Conservation (phyloP, 306 rosid genomes). For the Phaseolus lunatus region DNA sequence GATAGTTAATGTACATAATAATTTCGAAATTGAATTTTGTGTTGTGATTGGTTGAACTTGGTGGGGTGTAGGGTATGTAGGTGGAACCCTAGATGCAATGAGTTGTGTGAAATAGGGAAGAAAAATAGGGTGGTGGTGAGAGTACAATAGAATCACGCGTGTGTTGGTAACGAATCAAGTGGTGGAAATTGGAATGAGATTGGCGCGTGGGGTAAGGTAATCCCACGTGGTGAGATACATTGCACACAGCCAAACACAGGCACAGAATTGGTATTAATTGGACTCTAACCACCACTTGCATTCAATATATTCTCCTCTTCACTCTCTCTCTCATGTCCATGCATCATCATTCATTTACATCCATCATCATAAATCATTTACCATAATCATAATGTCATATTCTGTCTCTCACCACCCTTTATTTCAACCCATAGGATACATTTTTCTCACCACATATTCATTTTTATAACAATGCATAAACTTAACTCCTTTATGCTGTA, state of each 20-base stretch:
- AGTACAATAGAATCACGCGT: not conserved
- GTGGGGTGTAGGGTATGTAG: too few relatives aligned
- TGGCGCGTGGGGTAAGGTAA: slow-evolving; percentile 36
- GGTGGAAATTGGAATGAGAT: not conserved
- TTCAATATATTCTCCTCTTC: slow-evolving; percentile 37
- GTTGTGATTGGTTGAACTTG: too few relatives aligned
- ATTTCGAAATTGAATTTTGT: too few relatives aligned
- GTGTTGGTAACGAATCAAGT: not conserved
- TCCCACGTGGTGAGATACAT: slow-evolving; percentile 48
- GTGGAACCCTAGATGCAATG: too few relatives aligned
- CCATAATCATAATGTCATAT: slow-evolving; percentile 11
- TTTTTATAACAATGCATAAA: too few relatives aligned
- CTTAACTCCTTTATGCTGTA: too few relatives aligned
- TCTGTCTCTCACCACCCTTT: slow-evolving; percentile 47
- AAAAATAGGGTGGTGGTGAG: too few relatives aligned
- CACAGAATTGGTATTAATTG: not conserved
- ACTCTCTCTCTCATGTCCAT: slow-evolving; percentile 15
- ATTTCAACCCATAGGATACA: not conserved
- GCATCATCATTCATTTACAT: not conserved
- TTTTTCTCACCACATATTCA: too few relatives aligned
- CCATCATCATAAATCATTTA: slow-evolving; percentile 18
- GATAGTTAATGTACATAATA: too few relatives aligned
- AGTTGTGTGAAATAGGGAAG: too few relatives aligned
- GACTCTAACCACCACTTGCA: slow-evolving; percentile 44
- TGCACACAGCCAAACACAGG: slow-evolving; percentile 36